Evolutionary conservation across 352 stramenopile species (phyloP).

Genomic region (Pythium insidiosum): DNA sequence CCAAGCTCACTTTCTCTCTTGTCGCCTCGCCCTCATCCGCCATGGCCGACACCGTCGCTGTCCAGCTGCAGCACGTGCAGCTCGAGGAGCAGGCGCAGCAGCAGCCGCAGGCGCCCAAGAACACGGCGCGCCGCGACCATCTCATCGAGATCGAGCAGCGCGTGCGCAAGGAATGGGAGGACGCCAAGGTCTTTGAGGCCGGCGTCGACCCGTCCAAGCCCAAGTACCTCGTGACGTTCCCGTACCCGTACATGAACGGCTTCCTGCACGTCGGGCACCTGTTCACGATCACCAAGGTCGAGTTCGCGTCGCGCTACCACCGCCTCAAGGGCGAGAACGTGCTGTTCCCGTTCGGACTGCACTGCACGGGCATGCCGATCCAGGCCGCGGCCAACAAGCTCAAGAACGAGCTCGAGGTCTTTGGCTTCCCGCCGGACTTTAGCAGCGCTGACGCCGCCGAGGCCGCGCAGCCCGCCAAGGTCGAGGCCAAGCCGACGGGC

Average conservation of each 20-base stretch:
- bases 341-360: constrained; percentile 98
- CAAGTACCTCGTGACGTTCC: constrained; percentile 99
- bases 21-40: neutral
- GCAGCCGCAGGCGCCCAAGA: constrained; percentile 36
- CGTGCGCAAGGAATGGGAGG: constrained; percentile 87
- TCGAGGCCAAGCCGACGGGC: constrained; percentile 72
- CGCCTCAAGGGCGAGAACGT: constrained; percentile 98
- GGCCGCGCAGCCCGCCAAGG: constrained; percentile 13
- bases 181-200: constrained; percentile 87
- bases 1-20: no score
- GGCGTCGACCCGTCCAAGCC: constrained; percentile 65
- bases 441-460: constrained; percentile 42
- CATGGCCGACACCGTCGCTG: constrained; percentile 50
- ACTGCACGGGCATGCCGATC: constrained; percentile 99
- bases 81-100: constrained; percentile 43
- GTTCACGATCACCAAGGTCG: constrained; percentile 98
- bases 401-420: constrained; percentile 95
- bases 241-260: constrained; percentile 99
- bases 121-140: constrained; percentile 86
- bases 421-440: constrained; percentile 93
- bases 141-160: constrained; percentile 89
- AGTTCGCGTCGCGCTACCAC: constrained; percentile 92
- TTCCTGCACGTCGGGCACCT: constrained; percentile 97
- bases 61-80: constrained; percentile 79
- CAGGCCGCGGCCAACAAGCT: constrained; percentile 99